A percentile compares a stretch with the other conserved stretches of the same genome.
Evolutionary conservation across 2,329 filamentous ascomycete genomes (phyloP).

Genomic region (Phyllosticta paracitricarpa): DNA sequence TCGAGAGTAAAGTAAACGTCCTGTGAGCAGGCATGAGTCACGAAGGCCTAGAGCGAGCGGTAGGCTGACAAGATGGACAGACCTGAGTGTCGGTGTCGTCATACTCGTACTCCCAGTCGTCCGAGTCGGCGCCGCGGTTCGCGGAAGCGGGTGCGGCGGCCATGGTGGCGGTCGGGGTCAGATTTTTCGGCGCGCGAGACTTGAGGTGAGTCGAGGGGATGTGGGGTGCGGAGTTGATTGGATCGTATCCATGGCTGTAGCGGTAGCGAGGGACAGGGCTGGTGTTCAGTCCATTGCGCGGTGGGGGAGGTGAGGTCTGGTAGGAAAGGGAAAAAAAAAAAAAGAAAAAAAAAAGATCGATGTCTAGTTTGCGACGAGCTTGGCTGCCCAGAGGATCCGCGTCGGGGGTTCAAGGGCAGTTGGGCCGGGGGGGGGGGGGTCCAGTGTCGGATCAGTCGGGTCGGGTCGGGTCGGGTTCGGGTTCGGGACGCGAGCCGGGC

Average conservation of each 20-base stretch:
- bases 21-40: slow-evolving; percentile 22
- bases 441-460: background rate
- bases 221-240: background rate
- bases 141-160: background rate
- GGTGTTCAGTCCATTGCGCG: background rate
- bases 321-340: too few relatives aligned
- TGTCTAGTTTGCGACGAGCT: background rate
- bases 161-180: background rate
- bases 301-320: background rate
- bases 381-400: too few relatives aligned
- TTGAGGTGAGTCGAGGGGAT: background rate
- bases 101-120: slow-evolving; percentile 56
- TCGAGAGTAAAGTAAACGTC: slow-evolving; percentile 53
- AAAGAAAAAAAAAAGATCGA: background rate
- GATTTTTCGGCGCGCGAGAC: background rate
- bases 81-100: slow-evolving; percentile 44
- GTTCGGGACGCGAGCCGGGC: background rate
- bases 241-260: background rate
- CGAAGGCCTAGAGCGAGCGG: background rate
- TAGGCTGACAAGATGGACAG: slow-evolving; percentile 8
- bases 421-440: too few relatives aligned
- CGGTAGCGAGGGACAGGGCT: background rate
- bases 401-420: too few relatives aligned
- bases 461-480: background rate
- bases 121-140: slow-evolving; percentile 17